Base-by-base conservation (phyloP, 23 red algal species). In the Gracilaria domingensis region DNA sequence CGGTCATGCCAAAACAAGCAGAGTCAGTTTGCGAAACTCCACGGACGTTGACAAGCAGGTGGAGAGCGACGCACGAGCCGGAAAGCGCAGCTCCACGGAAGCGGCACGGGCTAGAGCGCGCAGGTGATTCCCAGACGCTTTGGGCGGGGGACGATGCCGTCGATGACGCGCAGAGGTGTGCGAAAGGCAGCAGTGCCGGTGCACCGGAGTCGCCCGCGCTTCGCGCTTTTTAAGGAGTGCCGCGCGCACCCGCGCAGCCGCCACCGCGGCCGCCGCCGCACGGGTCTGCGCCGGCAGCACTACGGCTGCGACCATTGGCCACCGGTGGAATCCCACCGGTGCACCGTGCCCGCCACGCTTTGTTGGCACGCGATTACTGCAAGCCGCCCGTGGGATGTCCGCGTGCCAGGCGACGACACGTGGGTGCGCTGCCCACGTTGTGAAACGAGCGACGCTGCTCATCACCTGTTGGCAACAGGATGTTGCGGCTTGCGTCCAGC, bases 111-210 rank as follows among this genome's bases (percentile, higher is more conserved):
- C 26, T 8, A 4, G 39, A 12, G 12, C 12, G 42, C 0, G 45
- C 7, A 33, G 28, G 20, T 2, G 51, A 55, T 55, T 55, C 51
- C 51, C 51, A 20, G 18, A 55, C 51, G 51, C 4, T n/a, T n/a
- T 14, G 39, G 39, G 39, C 13, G 72, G 38, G 72, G 4, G 72
- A 18, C 11, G 67, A 73, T 8, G 35, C 38, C 21, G 72, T 30
- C 24, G 21, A 37, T 20, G 28, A 20, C 32, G 64, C 64, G 24
- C 6, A 2, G 59, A 30, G 59, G 59, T 4, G 42, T 45, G 59
- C 34, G 35, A 7, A 23, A 1, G 35, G 72, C 72, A 77, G 72
- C 0, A 77, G 72, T 77, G 72, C 72, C 39, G 42, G 36, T 51
- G 72, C 72, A 77, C 72, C 72, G 72, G 72, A 50, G 72, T 48